Conservation (phyloP, 2,329 filamentous ascomycete genomes). For the Fusarium staphyleae region DNA sequence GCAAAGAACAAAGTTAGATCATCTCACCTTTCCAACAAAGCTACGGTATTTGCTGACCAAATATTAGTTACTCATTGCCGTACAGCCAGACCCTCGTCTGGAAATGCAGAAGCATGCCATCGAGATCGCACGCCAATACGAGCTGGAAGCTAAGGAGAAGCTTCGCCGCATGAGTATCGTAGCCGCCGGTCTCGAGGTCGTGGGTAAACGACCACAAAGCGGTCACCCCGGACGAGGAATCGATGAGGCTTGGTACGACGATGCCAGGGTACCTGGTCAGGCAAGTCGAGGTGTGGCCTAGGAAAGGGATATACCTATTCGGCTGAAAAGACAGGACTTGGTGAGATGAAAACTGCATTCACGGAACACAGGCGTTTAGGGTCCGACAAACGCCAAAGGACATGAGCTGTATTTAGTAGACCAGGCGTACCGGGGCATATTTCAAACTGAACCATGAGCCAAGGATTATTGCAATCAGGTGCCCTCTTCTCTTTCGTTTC, state of each 20-base stretch:
- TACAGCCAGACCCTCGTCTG: slow-evolving; percentile 69
- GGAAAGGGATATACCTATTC: background rate
- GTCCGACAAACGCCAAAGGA: slow-evolving; percentile 30
- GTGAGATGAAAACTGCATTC: slow-evolving; percentile 21
- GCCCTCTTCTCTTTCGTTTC: slow-evolving; percentile 2
- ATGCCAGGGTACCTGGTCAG: slow-evolving; percentile 24
- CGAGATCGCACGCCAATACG: slow-evolving; percentile 72
- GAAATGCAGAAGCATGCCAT: slow-evolving; percentile 76
- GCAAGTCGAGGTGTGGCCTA: slow-evolving; percentile 20
- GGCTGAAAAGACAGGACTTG: background rate
- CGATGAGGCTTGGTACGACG: slow-evolving; percentile 48
- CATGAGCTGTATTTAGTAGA: slow-evolving; percentile 25
- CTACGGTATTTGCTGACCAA: slow-evolving; percentile 19
- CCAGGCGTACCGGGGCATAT: slow-evolving; percentile 27
- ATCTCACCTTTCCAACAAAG: background rate
- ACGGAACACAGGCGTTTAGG: slow-evolving; percentile 37
- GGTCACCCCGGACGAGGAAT: slow-evolving; percentile 16
- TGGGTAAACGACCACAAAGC: slow-evolving; percentile 28
- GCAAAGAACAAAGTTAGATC: slow-evolving; percentile 72
- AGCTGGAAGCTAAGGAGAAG: slow-evolving; percentile 76
- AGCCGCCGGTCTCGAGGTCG: slow-evolving; percentile 76
- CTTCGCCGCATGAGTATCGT: slow-evolving; percentile 79
- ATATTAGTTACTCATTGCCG: slow-evolving; percentile 73
- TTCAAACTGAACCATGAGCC: slow-evolving; percentile 13
- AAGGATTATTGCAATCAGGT: slow-evolving; percentile 1